A percentile compares a stretch with the other conserved stretches of the same genome.
Evolutionary conservation across 139 green algal species (phyloP).

Genomic region (Micromonas commoda): DNA sequence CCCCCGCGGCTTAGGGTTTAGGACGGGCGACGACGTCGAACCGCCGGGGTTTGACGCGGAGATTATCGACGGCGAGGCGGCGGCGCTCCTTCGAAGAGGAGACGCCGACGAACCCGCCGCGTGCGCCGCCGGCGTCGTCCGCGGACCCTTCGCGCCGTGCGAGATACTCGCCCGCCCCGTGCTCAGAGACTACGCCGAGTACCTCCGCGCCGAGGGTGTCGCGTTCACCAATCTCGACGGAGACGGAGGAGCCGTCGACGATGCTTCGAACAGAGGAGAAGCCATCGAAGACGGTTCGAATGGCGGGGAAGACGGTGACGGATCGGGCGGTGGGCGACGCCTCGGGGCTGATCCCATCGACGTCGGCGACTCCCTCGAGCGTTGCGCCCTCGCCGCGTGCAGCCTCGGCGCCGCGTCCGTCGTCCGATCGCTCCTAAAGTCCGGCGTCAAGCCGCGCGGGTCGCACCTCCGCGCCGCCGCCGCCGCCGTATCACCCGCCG

Average conservation of each 20-base stretch:
- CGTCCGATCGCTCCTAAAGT: not conserved
- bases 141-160: slow-evolving; percentile 23
- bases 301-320: not conserved
- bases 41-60: too few species aligned
- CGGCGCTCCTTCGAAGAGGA: not conserved
- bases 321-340: not conserved
- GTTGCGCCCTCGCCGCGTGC: slow-evolving; percentile 2
- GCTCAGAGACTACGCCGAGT: slow-evolving; percentile 11
- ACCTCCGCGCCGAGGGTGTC: not conserved
- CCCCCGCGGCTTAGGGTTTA: too few species aligned
- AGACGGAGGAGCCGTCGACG: not conserved
- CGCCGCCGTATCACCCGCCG: not conserved
- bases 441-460: not conserved
- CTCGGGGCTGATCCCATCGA: not conserved
- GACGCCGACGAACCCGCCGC: slow-evolving; percentile 16
- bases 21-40: too few species aligned
- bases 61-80: slow-evolving; percentile 21
- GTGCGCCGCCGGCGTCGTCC: slow-evolving; percentile 3
- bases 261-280: not conserved
- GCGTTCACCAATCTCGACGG: not conserved
- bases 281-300: not conserved
- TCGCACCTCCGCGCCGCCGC: not conserved
- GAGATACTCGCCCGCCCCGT: slow-evolving; percentile 13
- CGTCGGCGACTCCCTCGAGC: not conserved
- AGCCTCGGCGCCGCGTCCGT: not conserved